Percentiles rank a stretch among this genome's conserved stretches.
Evolutionary conservation across 805 yeast species (phyloP).

Genomic region (Nakazawaea laoshanensis): DNA sequence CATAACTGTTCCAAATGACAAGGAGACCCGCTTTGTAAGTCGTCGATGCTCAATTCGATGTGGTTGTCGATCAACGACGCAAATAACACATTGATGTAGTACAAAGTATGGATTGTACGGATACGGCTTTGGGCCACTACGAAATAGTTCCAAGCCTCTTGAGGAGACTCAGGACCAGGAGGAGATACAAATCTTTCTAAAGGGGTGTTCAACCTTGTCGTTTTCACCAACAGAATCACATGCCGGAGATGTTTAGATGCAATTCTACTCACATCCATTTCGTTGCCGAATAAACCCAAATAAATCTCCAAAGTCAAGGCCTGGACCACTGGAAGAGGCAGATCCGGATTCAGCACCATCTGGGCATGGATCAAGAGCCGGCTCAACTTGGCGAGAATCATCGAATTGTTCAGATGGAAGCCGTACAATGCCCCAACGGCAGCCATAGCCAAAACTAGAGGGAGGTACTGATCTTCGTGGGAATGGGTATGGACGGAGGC

Average conservation of each 20-base stretch:
- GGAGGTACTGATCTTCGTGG: constrained; percentile 40
- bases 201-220: constrained; percentile 44
- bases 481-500: constrained; percentile 44
- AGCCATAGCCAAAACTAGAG: constrained; percentile 71
- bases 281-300: constrained; percentile 48
- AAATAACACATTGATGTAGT: constrained; percentile 39
- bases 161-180: constrained; percentile 25
- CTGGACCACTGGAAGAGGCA: constrained; percentile 48
- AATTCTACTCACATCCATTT: constrained; percentile 37
- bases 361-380: constrained; percentile 58
- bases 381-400: constrained; percentile 59
- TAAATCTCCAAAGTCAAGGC: constrained; percentile 48
- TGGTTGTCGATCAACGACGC: constrained; percentile 34
- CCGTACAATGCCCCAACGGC: constrained; percentile 86
- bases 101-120: constrained; percentile 42
- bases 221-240: constrained; percentile 43
- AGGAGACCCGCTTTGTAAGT: constrained; percentile 57
- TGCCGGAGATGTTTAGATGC: constrained; percentile 46
- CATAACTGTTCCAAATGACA: constrained; percentile 55
- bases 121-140: constrained; percentile 47
- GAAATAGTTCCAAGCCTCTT: constrained; percentile 40
- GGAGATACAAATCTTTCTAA: constrained; percentile 36
- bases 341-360: constrained; percentile 48
- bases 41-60: constrained; percentile 29
- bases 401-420: constrained; percentile 71